These are phyloP conservation scores for Sporothrix variecibatus DNA, from an alignment of 2,329 filamentous ascomycete genomes.

Conservation along the genomic window DNA sequence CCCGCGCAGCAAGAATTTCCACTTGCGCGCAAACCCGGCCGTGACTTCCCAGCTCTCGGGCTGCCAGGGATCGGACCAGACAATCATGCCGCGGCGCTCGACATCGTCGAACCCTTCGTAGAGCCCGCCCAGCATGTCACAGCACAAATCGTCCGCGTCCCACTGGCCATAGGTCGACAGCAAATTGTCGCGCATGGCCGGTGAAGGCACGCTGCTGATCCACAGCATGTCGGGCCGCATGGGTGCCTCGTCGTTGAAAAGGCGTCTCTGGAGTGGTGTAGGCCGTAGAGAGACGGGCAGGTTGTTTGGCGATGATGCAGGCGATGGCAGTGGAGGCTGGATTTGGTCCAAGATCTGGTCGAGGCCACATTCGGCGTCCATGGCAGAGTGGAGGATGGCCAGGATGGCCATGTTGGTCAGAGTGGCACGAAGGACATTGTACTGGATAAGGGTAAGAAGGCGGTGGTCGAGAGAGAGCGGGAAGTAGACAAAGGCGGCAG, in stretches of 20 bases:
- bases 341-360: conserved; percentile 14
- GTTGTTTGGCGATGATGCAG: neutral
- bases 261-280: conserved; percentile 34
- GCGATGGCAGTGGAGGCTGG: neutral
- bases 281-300: conserved; percentile 34
- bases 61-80: conserved; percentile 46
- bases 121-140: conserved; percentile 36
- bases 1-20: conserved; percentile 43
- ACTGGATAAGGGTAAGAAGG: conserved; percentile 31
- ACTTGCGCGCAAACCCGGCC: conserved; percentile 42
- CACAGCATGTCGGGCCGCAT: conserved; percentile 35
- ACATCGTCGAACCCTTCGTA: conserved; percentile 37
- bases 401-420: conserved; percentile 28
- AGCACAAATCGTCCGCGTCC: conserved; percentile 37
- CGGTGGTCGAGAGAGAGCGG: conserved; percentile 30
- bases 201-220: conserved; percentile 36
- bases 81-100: conserved; percentile 37
- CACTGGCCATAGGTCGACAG: conserved; percentile 31
- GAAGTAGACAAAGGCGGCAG: conserved; percentile 12
- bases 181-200: conserved; percentile 38
- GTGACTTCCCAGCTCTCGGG: conserved; percentile 46
- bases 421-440: conserved; percentile 30
- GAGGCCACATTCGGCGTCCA: conserved; percentile 25
- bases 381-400: conserved; percentile 16
- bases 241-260: conserved; percentile 16